Base-by-base conservation (phyloP, 2,329 filamentous ascomycete genomes). In the Xylaria sp. region DNA sequence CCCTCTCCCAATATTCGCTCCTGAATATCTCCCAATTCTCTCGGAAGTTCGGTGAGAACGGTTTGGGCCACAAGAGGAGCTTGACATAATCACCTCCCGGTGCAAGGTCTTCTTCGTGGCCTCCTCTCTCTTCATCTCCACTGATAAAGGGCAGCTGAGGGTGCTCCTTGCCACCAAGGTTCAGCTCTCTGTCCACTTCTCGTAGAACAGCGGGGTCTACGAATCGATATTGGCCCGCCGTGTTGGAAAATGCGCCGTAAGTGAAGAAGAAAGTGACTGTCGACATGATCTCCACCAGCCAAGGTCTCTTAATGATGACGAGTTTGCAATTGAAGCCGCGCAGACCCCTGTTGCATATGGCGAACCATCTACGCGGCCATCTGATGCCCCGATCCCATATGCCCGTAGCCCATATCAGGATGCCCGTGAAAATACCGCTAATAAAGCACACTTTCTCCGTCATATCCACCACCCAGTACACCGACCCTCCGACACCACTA, bases 1-100 rank as follows among this genome's bases (percentile, higher is more conserved):
- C 96, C 70, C 91, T 91, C 75, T 98, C 95, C 96, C 96, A 99
- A 81, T 98, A 99, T 69, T 98, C 94, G 41, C 91, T 90, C 62
- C 96, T 88, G 81, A 97, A 99, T 18, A 95, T 86, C 78, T 99
- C 96, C 96, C 96, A 99, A 73, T 97, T 97, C 79, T 98, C 94
- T 23, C 96, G 88, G 77, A 99, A 99, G 56, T 93, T 94, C 0
- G 96, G 91, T 6, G 93, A 97, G 78, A 99, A 99, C 0, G 94
- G 94, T 79, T 99, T 99, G 0, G 96, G 94, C 12, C 98, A 87
- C 8, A 99, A 85, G 20, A 98, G 84, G 0, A 99, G 86, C 80
- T 97, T 96, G 75, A 99, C 91, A 77, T 95, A 92, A 81, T 98
- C 94, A 2, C 96, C 96, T 0, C 94, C 95, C 0, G 93, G 90